These are phyloP conservation scores for Cutaneotrichosporon arboriforme DNA, from an alignment of 1,284 basidiomycete species.

Conservation along the genomic window DNA sequence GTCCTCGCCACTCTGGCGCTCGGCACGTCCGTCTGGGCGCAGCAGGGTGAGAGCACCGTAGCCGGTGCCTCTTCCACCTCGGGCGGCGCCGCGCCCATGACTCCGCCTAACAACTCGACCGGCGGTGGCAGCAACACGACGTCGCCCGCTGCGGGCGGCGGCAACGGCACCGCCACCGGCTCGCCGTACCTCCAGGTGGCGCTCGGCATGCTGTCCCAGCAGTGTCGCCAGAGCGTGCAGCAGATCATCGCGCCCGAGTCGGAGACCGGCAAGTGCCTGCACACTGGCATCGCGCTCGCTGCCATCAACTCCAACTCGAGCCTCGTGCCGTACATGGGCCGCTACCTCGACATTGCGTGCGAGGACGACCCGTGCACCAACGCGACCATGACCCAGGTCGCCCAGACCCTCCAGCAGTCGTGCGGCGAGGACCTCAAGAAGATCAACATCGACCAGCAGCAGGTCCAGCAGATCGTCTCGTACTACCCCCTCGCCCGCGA, in stretches of 20 bases:
- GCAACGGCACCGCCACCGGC: not conserved
- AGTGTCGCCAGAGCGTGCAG: constrained; percentile 3
- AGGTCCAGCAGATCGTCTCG: constrained; percentile 24
- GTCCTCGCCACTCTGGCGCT: not conserved
- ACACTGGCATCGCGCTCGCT: constrained; percentile 17
- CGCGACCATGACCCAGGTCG: constrained; percentile 29
- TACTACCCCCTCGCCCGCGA: constrained; percentile 42
- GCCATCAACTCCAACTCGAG: constrained; percentile 30
- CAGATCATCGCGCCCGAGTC: constrained; percentile 11
- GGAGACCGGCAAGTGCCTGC: constrained; percentile 22
- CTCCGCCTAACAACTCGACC: too few relatives aligned
- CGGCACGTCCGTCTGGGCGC: not conserved
- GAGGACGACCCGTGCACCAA: constrained; percentile 35
- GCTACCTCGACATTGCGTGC: constrained; percentile 37
- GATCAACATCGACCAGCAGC: constrained; percentile 26
- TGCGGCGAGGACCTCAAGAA: constrained; percentile 35
- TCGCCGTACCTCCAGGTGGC: not conserved
- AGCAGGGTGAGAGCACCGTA: not conserved
- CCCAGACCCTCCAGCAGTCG: constrained; percentile 22
- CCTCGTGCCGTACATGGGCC: constrained; percentile 34
- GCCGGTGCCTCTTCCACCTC: not conserved
- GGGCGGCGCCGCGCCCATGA: not conserved
- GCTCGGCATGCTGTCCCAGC: constrained; percentile 1
- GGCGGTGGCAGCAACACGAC: not conserved
- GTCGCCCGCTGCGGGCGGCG: not conserved